Base-by-base conservation (phyloP, 495 filamentous ascomycete genomes). In the Talaromyces liani region DNA sequence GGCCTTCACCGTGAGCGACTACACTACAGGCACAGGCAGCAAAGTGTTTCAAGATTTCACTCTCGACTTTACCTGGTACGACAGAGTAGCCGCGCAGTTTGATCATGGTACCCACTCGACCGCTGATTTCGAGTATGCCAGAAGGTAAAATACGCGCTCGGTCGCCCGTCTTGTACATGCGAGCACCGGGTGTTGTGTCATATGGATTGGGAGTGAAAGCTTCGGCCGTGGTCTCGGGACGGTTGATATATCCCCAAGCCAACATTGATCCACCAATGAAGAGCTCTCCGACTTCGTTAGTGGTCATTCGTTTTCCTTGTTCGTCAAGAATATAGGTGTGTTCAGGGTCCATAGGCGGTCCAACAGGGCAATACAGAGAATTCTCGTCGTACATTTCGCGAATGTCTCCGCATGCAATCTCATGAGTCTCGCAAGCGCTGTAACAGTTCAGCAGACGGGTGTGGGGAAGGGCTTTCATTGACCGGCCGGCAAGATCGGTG, bases 81-180 rank as follows among this genome's bases (percentile, higher is more conserved):
- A 93, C 85, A 7, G 90, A 82, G 65, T 92, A 87, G 2, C 91
- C 91, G 24, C 91, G 84, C 27, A 96, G 77, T 66, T 94, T 96
- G 68, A 93, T 84, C 77, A 93, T 91, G 0, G 84, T 82, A 1
- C 82, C 80, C 12, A 97, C 87, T 45, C 93, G 87, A 4, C 93
- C 93, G 3, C 92, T 82, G 69, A 90, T 94, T 66, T 96, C 90
- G 1, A 97, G 77, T 0, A 80, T 80, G 1, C 92, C 91, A 47
- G 87, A 83, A 1, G 80, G 73, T 7, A 87, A 74, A 39, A 93
- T 82, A 16, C 86, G 79, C 0, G 89, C 93, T 65, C 86, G 87
- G 71, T 98, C 93, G 4, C 93, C 93, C 2, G 93, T 98, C 24
- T 90, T 81, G 73, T 97, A 97, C 22, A 93, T 77, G 31, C 79